A percentile compares a stretch with the other conserved stretches of the same genome.
These are phyloP conservation scores for Peronospora belbahrii DNA, from an alignment of 352 stramenopile species.

Conservation along the genomic window DNA sequence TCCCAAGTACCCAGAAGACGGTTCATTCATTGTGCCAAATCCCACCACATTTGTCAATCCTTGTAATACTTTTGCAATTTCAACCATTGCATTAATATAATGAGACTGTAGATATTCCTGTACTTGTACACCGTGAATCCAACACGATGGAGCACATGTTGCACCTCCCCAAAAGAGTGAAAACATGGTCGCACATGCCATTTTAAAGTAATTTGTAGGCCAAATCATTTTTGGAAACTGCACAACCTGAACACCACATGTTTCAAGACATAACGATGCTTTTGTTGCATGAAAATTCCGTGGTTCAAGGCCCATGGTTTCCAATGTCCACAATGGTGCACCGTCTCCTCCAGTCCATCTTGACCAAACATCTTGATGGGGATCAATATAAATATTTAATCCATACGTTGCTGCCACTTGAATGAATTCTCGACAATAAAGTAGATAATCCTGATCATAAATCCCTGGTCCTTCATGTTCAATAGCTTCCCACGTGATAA, in stretches of 20 bases:
- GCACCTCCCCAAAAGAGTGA: conserved; percentile 85
- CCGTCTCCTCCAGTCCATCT: conserved; percentile 87
- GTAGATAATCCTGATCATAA: conserved; percentile 83
- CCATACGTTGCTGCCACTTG: conserved; percentile 48
- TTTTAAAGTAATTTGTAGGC: conserved; percentile 89
- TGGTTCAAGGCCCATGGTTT: conserved; percentile 68
- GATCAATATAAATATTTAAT: conserved; percentile 87
- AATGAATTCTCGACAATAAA: conserved; percentile 63
- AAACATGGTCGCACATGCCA: conserved; percentile 87
- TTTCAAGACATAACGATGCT: conserved; percentile 69
- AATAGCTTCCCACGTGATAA: conserved; percentile 88
- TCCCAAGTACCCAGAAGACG: conserved; percentile 68
- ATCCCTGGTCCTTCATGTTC: conserved; percentile 75
- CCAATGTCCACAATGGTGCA: conserved; percentile 85
- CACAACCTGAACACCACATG: conserved; percentile 22
- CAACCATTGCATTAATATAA: conserved; percentile 69
- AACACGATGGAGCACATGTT: conserved; percentile 56
- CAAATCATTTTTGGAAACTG: conserved; percentile 88
- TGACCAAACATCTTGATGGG: conserved; percentile 90
- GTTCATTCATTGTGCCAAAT: conserved; percentile 91
- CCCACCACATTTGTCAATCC: conserved; percentile 81
- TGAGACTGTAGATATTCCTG: conserved; percentile 85
- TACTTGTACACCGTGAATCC: conserved; percentile 66
- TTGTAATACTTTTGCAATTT: conserved; percentile 50
- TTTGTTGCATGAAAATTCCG: conserved; percentile 66